These are phyloP conservation scores for Acanthamoeba castellanii DNA, from an alignment of 208 protist genomes.

Conservation along the genomic window DNA sequence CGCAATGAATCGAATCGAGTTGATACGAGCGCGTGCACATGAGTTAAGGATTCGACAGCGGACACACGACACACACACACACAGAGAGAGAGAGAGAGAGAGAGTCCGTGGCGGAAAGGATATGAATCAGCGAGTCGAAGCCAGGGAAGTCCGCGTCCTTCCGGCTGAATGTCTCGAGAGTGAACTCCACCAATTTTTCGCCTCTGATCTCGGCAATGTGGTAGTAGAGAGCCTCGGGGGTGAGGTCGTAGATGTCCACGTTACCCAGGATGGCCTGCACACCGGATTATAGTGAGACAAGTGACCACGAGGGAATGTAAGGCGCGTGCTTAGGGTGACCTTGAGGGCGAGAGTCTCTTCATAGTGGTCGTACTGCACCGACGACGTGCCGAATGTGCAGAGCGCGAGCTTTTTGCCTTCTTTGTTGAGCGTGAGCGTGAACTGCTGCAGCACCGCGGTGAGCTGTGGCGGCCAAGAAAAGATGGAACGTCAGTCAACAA, in stretches of 20 bases:
- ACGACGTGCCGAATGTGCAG: constrained; percentile 58
- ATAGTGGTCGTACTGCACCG: constrained; percentile 26
- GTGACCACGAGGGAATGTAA: neutral
- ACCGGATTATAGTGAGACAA: neutral
- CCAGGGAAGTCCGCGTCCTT: constrained; percentile 51
- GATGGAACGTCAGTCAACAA: neutral
- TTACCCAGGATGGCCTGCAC: constrained; percentile 68
- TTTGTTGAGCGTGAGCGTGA: constrained; percentile 52
- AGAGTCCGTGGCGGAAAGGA: constrained; percentile 4
- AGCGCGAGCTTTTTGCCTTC: constrained; percentile 62
- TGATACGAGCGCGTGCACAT: constrained; percentile 9
- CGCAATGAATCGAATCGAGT: constrained; percentile 38
- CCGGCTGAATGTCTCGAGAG: constrained; percentile 19
- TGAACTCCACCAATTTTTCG: constrained; percentile 72
- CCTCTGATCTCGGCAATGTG: constrained; percentile 73
- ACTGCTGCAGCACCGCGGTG: constrained; percentile 40
- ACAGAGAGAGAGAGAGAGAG: neutral
- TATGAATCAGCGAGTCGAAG: constrained; percentile 72
- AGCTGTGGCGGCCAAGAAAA: neutral
- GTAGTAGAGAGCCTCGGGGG: constrained; percentile 42
- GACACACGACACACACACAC: neutral
- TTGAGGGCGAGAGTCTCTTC: constrained; percentile 14
- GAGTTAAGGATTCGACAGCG: neutral
- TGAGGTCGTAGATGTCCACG: constrained; percentile 59
- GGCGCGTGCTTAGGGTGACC: neutral